A percentile compares a stretch with the other conserved stretches of the same genome.
Conservation (phyloP, 192 early-diverging fungal species). For the Spinellus fusiger region DNA sequence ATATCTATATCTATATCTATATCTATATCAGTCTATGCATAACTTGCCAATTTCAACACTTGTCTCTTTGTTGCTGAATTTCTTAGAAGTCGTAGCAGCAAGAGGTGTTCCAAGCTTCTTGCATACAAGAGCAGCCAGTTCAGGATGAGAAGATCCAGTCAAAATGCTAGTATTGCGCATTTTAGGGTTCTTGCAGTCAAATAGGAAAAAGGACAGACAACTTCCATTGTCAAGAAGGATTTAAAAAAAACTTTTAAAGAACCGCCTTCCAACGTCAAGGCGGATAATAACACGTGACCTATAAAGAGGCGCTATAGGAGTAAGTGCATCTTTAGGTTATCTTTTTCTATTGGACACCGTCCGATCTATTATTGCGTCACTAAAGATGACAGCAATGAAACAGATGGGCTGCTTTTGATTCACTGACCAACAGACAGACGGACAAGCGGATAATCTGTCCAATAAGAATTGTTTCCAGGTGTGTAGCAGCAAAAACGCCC, state of each 20-base stretch:
- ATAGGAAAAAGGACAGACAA: neutral
- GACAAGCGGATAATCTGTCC: too few species aligned
- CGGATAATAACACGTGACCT: neutral
- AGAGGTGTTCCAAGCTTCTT: slow-evolving; percentile 73
- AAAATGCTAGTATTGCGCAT: slow-evolving; percentile 92
- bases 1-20: neutral
- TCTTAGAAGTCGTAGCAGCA: slow-evolving; percentile 68
- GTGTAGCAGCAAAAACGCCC: too few species aligned
- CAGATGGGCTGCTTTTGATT: too few species aligned
- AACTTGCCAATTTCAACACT: slow-evolving; percentile 70
- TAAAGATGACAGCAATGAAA: too few species aligned
- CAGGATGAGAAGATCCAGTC: slow-evolving; percentile 89
- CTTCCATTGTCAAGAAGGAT: neutral
- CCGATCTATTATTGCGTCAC: too few species aligned
- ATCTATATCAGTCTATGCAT: neutral
- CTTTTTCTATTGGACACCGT: too few species aligned
- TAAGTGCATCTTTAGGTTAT: too few species aligned
- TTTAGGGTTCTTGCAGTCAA: neutral
- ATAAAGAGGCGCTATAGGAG: too few species aligned
- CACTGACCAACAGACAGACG: too few species aligned
- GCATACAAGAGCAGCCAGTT: slow-evolving; percentile 73
- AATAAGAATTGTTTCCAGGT: too few species aligned
- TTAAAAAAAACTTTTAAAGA: neutral
- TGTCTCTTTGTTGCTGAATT: slow-evolving; percentile 92
- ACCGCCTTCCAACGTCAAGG: neutral